A percentile compares a stretch with the other conserved stretches of the same genome.
Evolutionary conservation across 2,329 filamentous ascomycete genomes (phyloP).

Genomic region (Talaromyces marneffei): DNA sequence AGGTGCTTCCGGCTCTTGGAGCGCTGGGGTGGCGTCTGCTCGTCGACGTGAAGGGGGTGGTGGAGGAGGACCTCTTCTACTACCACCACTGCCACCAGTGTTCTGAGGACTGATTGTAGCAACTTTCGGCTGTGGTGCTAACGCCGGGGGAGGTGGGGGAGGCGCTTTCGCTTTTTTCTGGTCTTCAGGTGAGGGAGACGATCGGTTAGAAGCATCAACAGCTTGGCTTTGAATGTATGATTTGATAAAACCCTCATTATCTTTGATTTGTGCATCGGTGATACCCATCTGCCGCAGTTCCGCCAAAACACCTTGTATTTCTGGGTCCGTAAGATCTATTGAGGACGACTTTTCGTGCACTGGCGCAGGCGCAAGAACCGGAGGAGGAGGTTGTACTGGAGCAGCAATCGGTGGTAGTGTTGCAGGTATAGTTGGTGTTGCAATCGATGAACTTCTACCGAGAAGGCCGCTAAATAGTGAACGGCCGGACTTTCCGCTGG

Average conservation of each 20-base stretch:
- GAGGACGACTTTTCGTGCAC: slow-evolving; percentile 37
- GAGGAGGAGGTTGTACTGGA: slow-evolving; percentile 21
- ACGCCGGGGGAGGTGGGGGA: slow-evolving; percentile 57
- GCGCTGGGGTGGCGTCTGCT: slow-evolving; percentile 38
- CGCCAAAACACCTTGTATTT: slow-evolving; percentile 55
- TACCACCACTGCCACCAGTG: slow-evolving; percentile 48
- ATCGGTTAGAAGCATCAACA: slow-evolving; percentile 37
- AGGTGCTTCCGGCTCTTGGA: slow-evolving; percentile 49
- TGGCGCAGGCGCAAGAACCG: slow-evolving; percentile 26
- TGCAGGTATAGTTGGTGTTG: slow-evolving; percentile 3
- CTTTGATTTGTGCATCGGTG: slow-evolving; percentile 61
- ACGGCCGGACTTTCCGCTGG: slow-evolving; percentile 45
- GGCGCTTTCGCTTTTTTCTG: slow-evolving; percentile 50
- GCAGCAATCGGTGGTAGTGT: slow-evolving; percentile 26
- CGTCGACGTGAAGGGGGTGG: slow-evolving; percentile 47
- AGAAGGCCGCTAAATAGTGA: slow-evolving; percentile 48
- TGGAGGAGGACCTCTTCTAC: slow-evolving; percentile 55
- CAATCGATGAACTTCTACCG: slow-evolving; percentile 19
- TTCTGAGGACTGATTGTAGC: slow-evolving; percentile 54
- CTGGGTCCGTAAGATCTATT: slow-evolving; percentile 58
- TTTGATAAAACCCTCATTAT: slow-evolving; percentile 64
- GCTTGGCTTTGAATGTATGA: slow-evolving; percentile 59
- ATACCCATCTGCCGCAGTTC: slow-evolving; percentile 61
- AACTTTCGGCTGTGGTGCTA: slow-evolving; percentile 37
- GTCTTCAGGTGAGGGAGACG: slow-evolving; percentile 40